Base-by-base conservation (phyloP, 371 early-diverging fungal species). In the Lichtheimia ornata region DNA sequence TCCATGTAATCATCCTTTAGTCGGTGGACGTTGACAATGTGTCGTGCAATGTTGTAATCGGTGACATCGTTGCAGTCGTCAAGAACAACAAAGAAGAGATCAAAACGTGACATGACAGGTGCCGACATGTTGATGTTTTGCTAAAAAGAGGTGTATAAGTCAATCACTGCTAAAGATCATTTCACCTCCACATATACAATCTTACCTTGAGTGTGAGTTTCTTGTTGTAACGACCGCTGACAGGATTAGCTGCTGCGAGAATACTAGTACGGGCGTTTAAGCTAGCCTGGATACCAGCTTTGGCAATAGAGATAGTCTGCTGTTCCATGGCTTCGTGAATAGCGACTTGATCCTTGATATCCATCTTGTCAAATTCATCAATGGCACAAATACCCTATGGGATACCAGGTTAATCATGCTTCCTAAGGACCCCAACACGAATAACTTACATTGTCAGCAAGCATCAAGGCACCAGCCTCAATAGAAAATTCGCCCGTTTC, bases 311-410 rank as follows among this genome's bases (percentile, higher is more conserved):
- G 58, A 99, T 99, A 1, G 98, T 99, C 80, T 99, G 99, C 79
- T 99, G 99, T 77, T 99, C 99, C 99, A 99, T 99, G 15, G 99
- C 99, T 84, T 99, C 99, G 87, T 99, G 99, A 78, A 99, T 99
- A 50, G 98, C 96, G n/a, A 99, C 98, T 77, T 98, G 99, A 82
- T 99, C 99, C 63, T 83, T 83, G 30, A 94, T 72, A 64, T 99
- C 97, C 99, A 99, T 99, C 82, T 99, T 99, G 77, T 99, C 99
- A 76, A 99, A 99, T 77, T 99, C 99, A 77, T 99, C 99, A 66
- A 99, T 99, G 63, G 96, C 95, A 80, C 99, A 99, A 55, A 99
- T 95, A 54, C 98, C 98, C 91, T 93, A 71, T 27, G 5, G 6
- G 1, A 35, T 35, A 4, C 35, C 35, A 11, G 4, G 35, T 35